These are phyloP conservation scores for Erigeron philadelphicus DNA, from an alignment of 140 eudicot genomes.

Conservation along the genomic window DNA sequence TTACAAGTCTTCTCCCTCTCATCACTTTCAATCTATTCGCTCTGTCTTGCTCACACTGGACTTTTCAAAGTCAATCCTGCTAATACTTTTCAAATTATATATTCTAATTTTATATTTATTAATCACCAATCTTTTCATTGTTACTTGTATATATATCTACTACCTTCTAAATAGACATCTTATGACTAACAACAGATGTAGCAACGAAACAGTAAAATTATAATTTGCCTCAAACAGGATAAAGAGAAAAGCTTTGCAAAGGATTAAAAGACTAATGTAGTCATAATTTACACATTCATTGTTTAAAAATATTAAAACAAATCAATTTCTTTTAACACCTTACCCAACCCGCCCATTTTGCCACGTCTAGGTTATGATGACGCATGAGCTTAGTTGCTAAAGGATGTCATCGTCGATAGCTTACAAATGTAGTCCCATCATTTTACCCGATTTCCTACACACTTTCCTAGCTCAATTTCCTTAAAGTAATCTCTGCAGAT, in stretches of 20 bases:
- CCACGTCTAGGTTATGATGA: neutral
- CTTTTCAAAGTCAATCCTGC: conserved; percentile 32
- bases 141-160: neutral
- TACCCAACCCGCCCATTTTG: neutral
- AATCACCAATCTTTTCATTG: neutral
- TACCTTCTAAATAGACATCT: neutral
- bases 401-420: neutral
- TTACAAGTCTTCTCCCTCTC: conserved; percentile 29
- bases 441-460: conserved; percentile 25
- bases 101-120: conserved; percentile 6
- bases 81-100: conserved; percentile 18
- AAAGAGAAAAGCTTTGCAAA: neutral
- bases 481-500: conserved; percentile 1
- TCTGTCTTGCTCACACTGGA: conserved; percentile 32
- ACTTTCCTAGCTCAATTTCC: conserved; percentile 25
- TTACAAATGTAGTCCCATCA: conserved; percentile 14
- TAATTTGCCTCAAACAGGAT: neutral
- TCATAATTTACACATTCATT: neutral
- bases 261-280: neutral
- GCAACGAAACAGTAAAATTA: neutral
- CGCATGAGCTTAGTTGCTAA: conserved; percentile 15
- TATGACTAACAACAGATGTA: neutral
- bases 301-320: neutral
- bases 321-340: neutral
- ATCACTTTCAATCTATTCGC: conserved; percentile 24